Conservation (phyloP, 2,329 filamentous ascomycete species). For the Talaromyces funiculosus region DNA sequence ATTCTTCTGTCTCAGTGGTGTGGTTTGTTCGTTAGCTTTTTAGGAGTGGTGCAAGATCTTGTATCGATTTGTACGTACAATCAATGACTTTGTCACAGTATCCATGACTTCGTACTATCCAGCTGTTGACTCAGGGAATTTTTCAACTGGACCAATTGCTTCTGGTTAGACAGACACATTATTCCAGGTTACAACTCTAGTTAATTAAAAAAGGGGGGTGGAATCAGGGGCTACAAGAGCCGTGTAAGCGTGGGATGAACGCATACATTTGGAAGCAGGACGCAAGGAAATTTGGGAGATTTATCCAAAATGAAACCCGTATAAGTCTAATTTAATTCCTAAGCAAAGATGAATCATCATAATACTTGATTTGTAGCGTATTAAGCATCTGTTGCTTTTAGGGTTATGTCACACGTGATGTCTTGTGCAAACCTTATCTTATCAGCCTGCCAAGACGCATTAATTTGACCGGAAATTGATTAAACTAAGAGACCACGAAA, state of each 20-base stretch:
- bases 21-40: neutral
- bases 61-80: neutral
- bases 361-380: neutral
- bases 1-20: neutral
- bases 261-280: neutral
- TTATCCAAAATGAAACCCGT: no score
- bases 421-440: neutral
- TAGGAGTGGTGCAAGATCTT: neutral
- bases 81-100: neutral
- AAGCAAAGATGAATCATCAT: neutral
- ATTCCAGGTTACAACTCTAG: neutral
- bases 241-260: neutral
- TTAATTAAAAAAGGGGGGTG: neutral
- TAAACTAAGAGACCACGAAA: neutral
- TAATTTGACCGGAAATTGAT: neutral
- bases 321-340: no score
- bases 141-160: neutral
- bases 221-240: neutral
- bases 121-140: neutral
- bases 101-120: neutral
- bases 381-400: neutral
- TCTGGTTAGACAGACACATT: neutral
- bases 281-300: no score
- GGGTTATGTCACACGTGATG: neutral
- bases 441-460: constrained; percentile 1